Conservation (phyloP, 768 basidiomycete species). For the Hericium coralloides region DNA sequence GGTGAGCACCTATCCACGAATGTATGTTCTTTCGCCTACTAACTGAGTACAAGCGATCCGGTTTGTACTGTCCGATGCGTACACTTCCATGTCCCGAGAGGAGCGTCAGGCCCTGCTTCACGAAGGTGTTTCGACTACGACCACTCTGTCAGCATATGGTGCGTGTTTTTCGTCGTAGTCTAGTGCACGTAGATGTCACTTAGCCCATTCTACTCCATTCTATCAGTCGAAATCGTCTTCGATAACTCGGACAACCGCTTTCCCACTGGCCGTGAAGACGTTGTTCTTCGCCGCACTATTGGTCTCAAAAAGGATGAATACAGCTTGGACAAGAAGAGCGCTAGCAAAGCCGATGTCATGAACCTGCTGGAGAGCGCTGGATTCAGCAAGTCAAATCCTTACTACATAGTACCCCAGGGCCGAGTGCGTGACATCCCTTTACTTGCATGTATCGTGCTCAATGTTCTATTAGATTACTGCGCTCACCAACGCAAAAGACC, state of each 20-base stretch:
- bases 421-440: conserved; percentile 45
- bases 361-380: conserved; percentile 94
- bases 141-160: conserved; percentile 91
- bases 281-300: conserved; percentile 87
- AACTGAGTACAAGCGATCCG: conserved; percentile 61
- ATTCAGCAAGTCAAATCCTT: conserved; percentile 97
- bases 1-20: conserved; percentile 37
- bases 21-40: neutral
- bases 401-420: conserved; percentile 98
- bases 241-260: conserved; percentile 94
- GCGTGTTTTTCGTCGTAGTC: conserved; percentile 15
- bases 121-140: conserved; percentile 81
- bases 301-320: conserved; percentile 99
- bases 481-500: conserved; percentile 94
- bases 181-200: conserved; percentile 1
- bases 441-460: neutral
- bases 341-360: conserved; percentile 96
- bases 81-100: conserved; percentile 90
- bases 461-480: conserved; percentile 69
- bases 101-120: conserved; percentile 91
- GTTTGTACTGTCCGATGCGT: conserved; percentile 95
- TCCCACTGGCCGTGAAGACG: conserved; percentile 82
- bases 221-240: conserved; percentile 82
- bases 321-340: conserved; percentile 90
- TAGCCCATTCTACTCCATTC: neutral